Base-by-base conservation (phyloP, 1,139 yeast species). In the Geotrichum klebahnii region DNA sequence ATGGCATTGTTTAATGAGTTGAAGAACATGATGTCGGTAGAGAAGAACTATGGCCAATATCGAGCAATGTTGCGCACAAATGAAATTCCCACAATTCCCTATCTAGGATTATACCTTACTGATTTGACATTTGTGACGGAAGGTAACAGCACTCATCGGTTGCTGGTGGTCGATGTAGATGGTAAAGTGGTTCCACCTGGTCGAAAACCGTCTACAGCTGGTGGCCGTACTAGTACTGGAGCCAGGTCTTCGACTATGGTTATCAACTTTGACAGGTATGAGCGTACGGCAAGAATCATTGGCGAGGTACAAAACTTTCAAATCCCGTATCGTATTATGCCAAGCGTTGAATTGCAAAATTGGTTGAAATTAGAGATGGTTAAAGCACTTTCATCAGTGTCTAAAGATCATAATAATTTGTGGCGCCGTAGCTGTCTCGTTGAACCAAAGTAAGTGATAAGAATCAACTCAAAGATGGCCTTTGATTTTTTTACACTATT, bases 71-170 rank as follows among this genome's bases (percentile, higher is more conserved):
- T 89, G 54, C 76, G 80, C 52, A 69, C 78, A 14, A 73, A 76
- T 55, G 69, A 75, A 39, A 70, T 81, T 22, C 94, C 96, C 0
- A 79, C 84, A 42, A 92, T 89, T 22, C 97, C 97, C 5, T 90
- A 87, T 65, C 76, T 89, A 55, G 88, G 94, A 36, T 71, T 89
- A 51, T 87, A 85, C 63, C 72, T 89, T 46, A 95, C 88, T 63
- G 97, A 90, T 66, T 71, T 90, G 61, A 88, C 95, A 0, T 86
- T 89, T 68, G 82, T 88, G 23, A 81, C 82, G 45, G 97, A 90
- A 61, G 97, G 97, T 17, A 89, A 88, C 64, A 78, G 88, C 33
- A 82, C 61, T 34, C 47, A 78, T 58, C 79, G 76, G 61, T 72
- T 89, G 61, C 51, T 58, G 26, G 46, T 53, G 9, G 37, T 54